These are phyloP conservation scores for Aspergillus quadrilineatus DNA, from an alignment of 2,329 filamentous ascomycete genomes.

Conservation along the genomic window DNA sequence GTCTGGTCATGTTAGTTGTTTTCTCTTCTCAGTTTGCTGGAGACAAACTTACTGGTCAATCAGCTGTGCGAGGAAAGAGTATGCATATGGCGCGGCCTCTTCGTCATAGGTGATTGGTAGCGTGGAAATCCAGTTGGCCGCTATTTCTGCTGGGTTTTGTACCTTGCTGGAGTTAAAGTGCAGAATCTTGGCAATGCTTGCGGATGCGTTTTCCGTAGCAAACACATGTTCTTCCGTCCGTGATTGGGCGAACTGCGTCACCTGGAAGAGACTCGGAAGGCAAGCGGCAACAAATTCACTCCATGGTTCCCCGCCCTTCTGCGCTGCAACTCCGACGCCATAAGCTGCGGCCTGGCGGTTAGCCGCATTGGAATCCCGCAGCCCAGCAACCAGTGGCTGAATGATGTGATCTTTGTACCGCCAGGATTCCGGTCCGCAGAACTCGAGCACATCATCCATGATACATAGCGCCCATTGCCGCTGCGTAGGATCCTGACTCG, in stretches of 20 bases:
- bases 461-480: conserved; percentile 99
- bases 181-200: conserved; percentile 93
- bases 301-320: conserved; percentile 85
- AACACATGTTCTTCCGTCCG: conserved; percentile 92
- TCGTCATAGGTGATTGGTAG: conserved; percentile 92
- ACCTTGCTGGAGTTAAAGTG: conserved; percentile 83
- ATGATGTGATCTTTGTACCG: conserved; percentile 84
- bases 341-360: conserved; percentile 96
- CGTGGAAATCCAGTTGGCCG: conserved; percentile 84
- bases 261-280: conserved; percentile 79
- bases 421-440: conserved; percentile 86
- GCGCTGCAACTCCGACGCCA: conserved; percentile 90
- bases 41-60: conserved; percentile 77
- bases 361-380: conserved; percentile 80
- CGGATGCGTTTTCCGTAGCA: conserved; percentile 95
- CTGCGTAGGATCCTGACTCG: conserved; percentile 79
- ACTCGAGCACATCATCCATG: conserved; percentile 96
- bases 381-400: conserved; percentile 80
- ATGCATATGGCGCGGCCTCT: conserved; percentile 94
- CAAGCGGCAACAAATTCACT: conserved; percentile 80
- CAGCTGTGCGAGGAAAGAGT: conserved; percentile 84
- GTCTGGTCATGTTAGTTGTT: conserved; percentile 53
- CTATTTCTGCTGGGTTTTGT: conserved; percentile 70
- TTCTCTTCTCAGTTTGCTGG: not conserved
- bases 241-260: conserved; percentile 75